Conservation (phyloP, 2,329 filamentous ascomycete species). For the Cladosporium velox region DNA sequence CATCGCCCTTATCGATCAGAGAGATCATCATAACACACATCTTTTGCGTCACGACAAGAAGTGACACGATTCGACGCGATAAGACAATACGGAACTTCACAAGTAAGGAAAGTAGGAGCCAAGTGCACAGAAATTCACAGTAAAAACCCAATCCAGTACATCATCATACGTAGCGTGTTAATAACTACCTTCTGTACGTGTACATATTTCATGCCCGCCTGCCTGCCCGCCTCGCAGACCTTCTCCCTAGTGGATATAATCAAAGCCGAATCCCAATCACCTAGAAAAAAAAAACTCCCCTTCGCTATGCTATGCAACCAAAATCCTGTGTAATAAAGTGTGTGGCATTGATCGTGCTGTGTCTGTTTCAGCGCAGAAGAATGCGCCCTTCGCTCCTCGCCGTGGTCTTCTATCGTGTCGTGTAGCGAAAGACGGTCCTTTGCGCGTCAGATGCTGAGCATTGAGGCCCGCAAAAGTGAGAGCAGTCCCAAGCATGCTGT, state of each 20-base stretch:
- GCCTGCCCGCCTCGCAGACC: neutral
- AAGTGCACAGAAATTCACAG: neutral
- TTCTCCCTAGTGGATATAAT: neutral
- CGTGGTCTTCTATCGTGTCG: neutral
- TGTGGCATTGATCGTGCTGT: neutral
- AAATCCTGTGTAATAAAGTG: neutral
- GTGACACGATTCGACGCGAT: neutral
- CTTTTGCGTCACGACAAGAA: neutral
- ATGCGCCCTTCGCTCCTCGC: neutral
- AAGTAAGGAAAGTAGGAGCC: neutral
- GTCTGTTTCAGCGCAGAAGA: neutral
- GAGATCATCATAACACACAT: neutral
- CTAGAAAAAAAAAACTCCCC: neutral
- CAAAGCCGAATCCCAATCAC: neutral
- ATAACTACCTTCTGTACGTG: neutral
- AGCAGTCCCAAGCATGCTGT: neutral
- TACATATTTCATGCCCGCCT: neutral
- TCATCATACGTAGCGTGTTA: neutral
- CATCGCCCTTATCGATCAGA: neutral
- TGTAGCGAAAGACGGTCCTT: neutral
- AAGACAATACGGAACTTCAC: too few species aligned
- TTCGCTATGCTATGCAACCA: conserved; percentile 6
- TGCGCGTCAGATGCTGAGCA: neutral
- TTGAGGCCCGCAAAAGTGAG: neutral
- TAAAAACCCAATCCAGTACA: neutral